phyloP scores from a whole-genome alignment of 371 early-diverging fungal species.

The Apophysomyces elegans region DNA sequence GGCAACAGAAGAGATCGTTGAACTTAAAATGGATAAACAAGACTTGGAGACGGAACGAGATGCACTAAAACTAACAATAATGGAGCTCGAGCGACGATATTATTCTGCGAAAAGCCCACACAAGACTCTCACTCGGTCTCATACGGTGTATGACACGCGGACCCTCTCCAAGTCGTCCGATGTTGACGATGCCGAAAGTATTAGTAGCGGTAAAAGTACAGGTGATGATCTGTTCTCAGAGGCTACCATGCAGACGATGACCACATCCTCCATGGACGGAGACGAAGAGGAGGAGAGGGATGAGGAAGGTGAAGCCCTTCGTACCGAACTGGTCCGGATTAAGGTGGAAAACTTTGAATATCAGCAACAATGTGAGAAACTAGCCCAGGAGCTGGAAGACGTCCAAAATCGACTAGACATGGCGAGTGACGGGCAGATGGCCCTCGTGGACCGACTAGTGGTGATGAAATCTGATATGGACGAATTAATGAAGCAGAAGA shows the following conservation, averaged over 20 bases:
- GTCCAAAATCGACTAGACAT: conserved; percentile 37
- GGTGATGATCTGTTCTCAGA: conserved; percentile 20
- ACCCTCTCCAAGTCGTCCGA: conserved; percentile 2
- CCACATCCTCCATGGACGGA: conserved; percentile 2
- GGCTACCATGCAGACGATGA: conserved; percentile 15
- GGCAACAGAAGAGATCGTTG: conserved; percentile 27
- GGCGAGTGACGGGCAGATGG: conserved; percentile 52
- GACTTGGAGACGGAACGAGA: conserved; percentile 46
- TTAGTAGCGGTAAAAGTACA: conserved; percentile 11
- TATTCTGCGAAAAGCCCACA: conserved; percentile 11
- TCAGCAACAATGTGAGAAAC: conserved; percentile 39
- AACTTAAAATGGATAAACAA: conserved; percentile 40
- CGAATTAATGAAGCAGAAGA: conserved; percentile 28
- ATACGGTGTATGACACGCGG: neutral
- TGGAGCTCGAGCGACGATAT: conserved; percentile 34
- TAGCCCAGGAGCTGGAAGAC: conserved; percentile 32
- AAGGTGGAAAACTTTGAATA: conserved; percentile 41
- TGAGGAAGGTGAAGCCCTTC: conserved; percentile 11
- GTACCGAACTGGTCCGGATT: conserved; percentile 31
- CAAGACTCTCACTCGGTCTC: neutral
- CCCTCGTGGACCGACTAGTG: conserved; percentile 39
- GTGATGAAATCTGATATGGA: conserved; percentile 39
- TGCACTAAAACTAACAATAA: conserved; percentile 45
- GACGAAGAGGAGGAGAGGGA: conserved; percentile 15
- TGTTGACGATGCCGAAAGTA: conserved; percentile 19